These are phyloP conservation scores for Cucurbita pepo DNA, from an alignment of 306 rosid species.

Conservation along the genomic window DNA sequence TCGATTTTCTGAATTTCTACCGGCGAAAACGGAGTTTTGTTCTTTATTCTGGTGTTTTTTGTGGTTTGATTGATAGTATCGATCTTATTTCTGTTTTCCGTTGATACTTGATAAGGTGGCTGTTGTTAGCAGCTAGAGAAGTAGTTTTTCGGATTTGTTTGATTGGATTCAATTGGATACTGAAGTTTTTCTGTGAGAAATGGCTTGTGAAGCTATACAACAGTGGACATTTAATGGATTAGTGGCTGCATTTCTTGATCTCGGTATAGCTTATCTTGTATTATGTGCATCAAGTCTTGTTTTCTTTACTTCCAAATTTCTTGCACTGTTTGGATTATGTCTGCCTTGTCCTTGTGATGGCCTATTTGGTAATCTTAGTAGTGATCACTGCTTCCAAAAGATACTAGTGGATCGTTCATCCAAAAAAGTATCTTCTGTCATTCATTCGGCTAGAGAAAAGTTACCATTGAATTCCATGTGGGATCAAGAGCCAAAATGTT, in stretches of 20 bases:
- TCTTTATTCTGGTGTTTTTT: not conserved
- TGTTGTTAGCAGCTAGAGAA: not conserved
- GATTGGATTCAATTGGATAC: not conserved
- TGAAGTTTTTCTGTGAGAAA: constrained; percentile 8
- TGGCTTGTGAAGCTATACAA: constrained; percentile 18
- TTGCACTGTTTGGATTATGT: constrained; percentile 26
- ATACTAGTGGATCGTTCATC: constrained; percentile 17
- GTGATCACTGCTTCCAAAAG: constrained; percentile 20
- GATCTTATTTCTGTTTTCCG: not conserved
- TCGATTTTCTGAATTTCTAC: not conserved
- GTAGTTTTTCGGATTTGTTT: not conserved
- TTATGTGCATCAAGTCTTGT: constrained; percentile 25
- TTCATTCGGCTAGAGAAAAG: constrained; percentile 7
- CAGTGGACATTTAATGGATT: constrained; percentile 26
- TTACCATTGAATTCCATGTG: constrained; percentile 19
- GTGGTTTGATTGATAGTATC: not conserved
- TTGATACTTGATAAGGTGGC: not conserved
- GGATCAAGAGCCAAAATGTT: constrained; percentile 2
- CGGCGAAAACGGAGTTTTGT: not conserved
- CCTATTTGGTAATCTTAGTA: constrained; percentile 16
- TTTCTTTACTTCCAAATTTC: constrained; percentile 21
- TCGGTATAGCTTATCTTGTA: constrained; percentile 20
- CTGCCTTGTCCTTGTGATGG: constrained; percentile 35
- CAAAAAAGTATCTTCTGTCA: constrained; percentile 17
- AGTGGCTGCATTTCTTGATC: constrained; percentile 43